A percentile compares a stretch with the other conserved stretches of the same genome.
These are phyloP conservation scores for Psilocybe cubensis DNA, from an alignment of 768 basidiomycete genomes.

Conservation along the genomic window DNA sequence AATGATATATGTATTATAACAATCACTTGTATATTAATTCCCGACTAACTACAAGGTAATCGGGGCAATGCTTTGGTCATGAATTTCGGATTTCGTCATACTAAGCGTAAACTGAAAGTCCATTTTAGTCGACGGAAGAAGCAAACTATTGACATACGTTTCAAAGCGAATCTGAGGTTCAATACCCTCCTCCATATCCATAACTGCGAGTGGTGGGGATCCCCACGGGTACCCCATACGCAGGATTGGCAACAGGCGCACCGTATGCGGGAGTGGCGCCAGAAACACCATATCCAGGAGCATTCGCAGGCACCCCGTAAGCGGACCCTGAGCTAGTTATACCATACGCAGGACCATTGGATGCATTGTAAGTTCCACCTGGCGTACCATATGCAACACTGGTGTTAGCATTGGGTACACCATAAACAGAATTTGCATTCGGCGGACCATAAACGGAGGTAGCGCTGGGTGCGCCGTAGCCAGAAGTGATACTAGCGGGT, in stretches of 20 bases:
- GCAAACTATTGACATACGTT: background rate
- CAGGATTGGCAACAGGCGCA: slow-evolving; percentile 2
- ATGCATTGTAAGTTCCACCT: too few relatives aligned
- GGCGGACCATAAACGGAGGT: background rate
- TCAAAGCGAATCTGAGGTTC: background rate
- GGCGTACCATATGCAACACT: too few relatives aligned
- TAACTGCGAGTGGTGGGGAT: slow-evolving; percentile 21
- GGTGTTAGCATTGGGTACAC: background rate
- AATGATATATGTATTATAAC: slow-evolving; percentile 2
- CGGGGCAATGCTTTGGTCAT: too few relatives aligned
- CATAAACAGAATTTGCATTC: background rate
- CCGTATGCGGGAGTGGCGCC: background rate
- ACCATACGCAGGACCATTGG: background rate
- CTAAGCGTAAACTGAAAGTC: too few relatives aligned
- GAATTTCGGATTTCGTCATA: too few relatives aligned
- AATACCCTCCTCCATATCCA: slow-evolving; percentile 24
- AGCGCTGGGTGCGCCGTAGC: too few relatives aligned
- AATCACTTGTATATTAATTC: slow-evolving; percentile 1
- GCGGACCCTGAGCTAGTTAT: background rate
- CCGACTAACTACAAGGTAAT: background rate
- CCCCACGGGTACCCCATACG: slow-evolving; percentile 17
- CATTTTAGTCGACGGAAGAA: background rate
- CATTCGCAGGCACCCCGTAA: background rate
- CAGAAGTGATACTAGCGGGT: background rate
- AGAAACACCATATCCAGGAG: too few relatives aligned